phyloP scores from a whole-genome alignment of 352 stramenopile species.

The Globisporangium polare region DNA sequence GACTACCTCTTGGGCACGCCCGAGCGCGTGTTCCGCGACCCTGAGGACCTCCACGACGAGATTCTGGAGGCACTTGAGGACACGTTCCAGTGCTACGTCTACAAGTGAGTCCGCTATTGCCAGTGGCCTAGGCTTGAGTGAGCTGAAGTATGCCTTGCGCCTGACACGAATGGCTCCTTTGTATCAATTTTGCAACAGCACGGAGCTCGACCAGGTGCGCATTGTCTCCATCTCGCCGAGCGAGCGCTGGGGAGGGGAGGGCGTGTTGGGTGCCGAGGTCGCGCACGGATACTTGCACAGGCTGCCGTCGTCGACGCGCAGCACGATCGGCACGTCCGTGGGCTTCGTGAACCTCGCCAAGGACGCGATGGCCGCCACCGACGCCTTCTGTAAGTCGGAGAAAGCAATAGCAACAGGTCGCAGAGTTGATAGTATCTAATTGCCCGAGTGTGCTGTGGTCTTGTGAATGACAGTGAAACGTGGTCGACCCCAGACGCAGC shows the following conservation, averaged over 20 bases:
- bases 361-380: slow-evolving; percentile 67
- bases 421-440: not conserved
- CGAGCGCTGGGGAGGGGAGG: slow-evolving; percentile 87
- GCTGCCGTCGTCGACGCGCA: slow-evolving; percentile 71
- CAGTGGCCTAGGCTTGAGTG: not conserved
- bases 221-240: slow-evolving; percentile 84
- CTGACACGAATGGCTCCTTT: not conserved
- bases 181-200: slow-evolving; percentile 26
- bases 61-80: slow-evolving; percentile 88
- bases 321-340: slow-evolving; percentile 60
- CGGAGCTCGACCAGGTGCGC: slow-evolving; percentile 90
- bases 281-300: slow-evolving; percentile 95
- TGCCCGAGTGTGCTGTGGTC: not conserved
- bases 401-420: not conserved
- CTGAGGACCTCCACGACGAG: slow-evolving; percentile 88
- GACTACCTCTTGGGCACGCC: slow-evolving; percentile 96
- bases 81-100: slow-evolving; percentile 97
- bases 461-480: slow-evolving; percentile 11
- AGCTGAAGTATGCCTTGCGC: not conserved
- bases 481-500: slow-evolving; percentile 1
- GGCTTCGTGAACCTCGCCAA: slow-evolving; percentile 77
- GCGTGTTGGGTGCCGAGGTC: slow-evolving; percentile 93
- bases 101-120: slow-evolving; percentile 70
- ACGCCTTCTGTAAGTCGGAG: slow-evolving; percentile 60
- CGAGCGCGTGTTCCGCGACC: slow-evolving; percentile 78